Base-by-base conservation (phyloP, 441 rosid species). In the Pelargonium australe region DNA sequence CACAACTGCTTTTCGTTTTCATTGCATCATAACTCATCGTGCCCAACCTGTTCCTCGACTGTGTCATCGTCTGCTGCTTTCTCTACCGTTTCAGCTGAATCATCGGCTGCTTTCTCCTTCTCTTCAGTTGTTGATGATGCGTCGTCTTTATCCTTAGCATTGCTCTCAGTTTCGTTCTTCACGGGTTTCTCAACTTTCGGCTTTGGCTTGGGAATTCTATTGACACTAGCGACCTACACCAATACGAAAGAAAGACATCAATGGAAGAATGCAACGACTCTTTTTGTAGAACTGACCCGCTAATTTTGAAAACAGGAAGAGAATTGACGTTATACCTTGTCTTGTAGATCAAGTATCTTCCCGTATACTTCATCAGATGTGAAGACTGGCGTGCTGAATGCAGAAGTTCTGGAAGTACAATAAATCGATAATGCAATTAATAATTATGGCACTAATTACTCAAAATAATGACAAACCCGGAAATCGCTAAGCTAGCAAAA, bases 141-240 rank as follows among this genome's bases (percentile, higher is more conserved):
- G 43, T 44, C 43, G 44, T 75, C 74, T 9, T 64, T 61, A 23
- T 72, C 64, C 66, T 80, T 84, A 6, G 69, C 75, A 49, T 63
- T 68, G 62, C 72, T 70, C 72, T 79, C 83, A 14, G 83, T 79
- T 78, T 89, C 94, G 53, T 74, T 86, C 80, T 83, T 84, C 11
- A 73, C 47, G 1, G 83, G 80, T 82, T 94, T 89, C 85, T 91
- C 96, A 51, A 79, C 75, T 80, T 87, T 90, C 16, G 95, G 92
- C 80, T 88, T 94, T 61, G 99, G 99, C 83, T 90, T 91, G 8
- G 97, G 95, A 43, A 91, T 91, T 78, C 73, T 87, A 70, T 82
- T 83, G 10, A 86, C 73, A 40, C 84, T 82, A 1, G 85, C 75
- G 23, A 88, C 92, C 99, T 94, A 62, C 11, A 68, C 53, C 53